Base-by-base conservation (phyloP, 805 yeast species). In the Ogataea sp. region DNA sequence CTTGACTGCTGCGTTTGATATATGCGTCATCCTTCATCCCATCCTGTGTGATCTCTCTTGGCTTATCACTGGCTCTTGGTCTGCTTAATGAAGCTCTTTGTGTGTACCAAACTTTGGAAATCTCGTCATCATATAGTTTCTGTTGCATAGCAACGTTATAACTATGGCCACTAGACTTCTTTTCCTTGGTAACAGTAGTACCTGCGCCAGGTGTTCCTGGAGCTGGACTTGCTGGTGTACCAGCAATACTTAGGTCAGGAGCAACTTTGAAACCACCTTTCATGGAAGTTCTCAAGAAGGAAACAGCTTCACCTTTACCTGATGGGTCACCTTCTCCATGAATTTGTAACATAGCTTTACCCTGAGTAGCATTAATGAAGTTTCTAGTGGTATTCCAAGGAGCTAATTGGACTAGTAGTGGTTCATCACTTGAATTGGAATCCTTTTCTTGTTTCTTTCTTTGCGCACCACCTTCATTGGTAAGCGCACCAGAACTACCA, bases 281-380 rank as follows among this genome's bases (percentile, higher is more conserved):
- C 86, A 90, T 94, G 0, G 97, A 86, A 0, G 96, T 84, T 47
- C 89, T 74, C 50, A 89, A 68, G 48, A 90, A 83, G 9, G 96
- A 86, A 48, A 84, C 84, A 0, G 90, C 95, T 47, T 86, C 83
- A 2, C 95, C 93, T 46, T 84, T 77, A 20, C 95, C 95, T 0
- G 95, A 79, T 2, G 96, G 95, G 58, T 93, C 97, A 36, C 97
- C 97, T 39, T 81, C 89, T 13, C 96, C 96, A 55, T 86, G 86
- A 20, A 93, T 74, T 54, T 88, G 96, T 32, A 93, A 70, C 97
- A 93, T 93, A 0, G 97, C 94, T 52, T 94, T 89, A 40, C 96
- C 95, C 56, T 89, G 97, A 20, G 95, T 88, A 2, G 97, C 93
- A 57, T 80, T 85, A 39, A 89, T 78, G 54, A 93, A 93, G 59